These are phyloP conservation scores for Rhodofomes roseus DNA, from an alignment of 1,284 basidiomycete species.

Conservation along the genomic window DNA sequence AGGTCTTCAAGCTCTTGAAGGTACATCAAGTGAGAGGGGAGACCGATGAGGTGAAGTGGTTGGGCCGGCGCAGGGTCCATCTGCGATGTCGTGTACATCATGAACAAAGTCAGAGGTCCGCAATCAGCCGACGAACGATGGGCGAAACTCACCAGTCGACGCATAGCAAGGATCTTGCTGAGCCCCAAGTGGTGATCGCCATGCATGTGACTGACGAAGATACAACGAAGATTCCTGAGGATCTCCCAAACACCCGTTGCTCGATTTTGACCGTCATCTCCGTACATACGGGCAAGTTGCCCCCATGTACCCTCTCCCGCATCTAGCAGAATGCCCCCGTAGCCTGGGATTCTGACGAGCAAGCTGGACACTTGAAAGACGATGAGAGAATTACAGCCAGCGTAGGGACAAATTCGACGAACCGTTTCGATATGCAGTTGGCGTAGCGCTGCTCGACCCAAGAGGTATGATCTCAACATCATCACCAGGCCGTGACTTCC, in stretches of 20 bases:
- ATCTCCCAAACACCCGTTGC: constrained; percentile 49
- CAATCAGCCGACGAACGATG: constrained; percentile 12
- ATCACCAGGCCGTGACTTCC: constrained; percentile 41
- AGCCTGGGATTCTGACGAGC: constrained; percentile 63
- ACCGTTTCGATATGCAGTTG: constrained; percentile 86
- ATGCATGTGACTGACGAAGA: constrained; percentile 91
- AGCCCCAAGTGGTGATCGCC: constrained; percentile 93
- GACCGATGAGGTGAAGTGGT: constrained; percentile 71
- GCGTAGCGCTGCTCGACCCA: constrained; percentile 87
- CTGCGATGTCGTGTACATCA: constrained; percentile 28
- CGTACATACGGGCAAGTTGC: constrained; percentile 80
- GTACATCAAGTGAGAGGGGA: constrained; percentile 53
- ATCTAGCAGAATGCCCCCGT: constrained; percentile 81
- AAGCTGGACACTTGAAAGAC: constrained; percentile 65
- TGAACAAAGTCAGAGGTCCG: background rate
- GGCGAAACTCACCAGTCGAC: constrained; percentile 37
- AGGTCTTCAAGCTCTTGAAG: constrained; percentile 63
- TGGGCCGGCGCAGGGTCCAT: constrained; percentile 52
- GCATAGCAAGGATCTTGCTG: constrained; percentile 68
- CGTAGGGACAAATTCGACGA: constrained; percentile 13
- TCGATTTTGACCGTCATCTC: constrained; percentile 36
- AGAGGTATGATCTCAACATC: constrained; percentile 75
- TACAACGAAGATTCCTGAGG: constrained; percentile 69
- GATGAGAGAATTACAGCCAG: background rate
- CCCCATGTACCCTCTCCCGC: constrained; percentile 91